A percentile compares a stretch with the other conserved stretches of the same genome.
phyloP scores from a whole-genome alignment of 2,329 filamentous ascomycete genomes.

The Colletotrichum sp. region DNA sequence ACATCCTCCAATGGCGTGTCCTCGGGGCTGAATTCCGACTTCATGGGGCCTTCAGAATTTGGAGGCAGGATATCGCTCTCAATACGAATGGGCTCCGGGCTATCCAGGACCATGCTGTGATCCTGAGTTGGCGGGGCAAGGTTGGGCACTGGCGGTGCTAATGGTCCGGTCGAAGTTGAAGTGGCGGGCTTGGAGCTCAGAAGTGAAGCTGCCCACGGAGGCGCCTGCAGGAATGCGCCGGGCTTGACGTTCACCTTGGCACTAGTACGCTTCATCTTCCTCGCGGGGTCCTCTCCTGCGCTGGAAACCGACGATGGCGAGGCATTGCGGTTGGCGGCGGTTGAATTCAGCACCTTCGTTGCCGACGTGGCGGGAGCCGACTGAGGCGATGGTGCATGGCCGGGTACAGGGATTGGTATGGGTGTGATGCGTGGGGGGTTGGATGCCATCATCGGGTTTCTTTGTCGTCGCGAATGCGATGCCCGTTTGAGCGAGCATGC shows the following conservation, averaged over 20 bases:
- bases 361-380: background rate
- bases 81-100: conserved; percentile 16
- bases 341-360: background rate
- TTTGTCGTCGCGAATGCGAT: background rate
- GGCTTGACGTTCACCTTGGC: background rate
- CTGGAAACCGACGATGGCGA: conserved; percentile 2
- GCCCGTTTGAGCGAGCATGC: background rate
- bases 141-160: background rate
- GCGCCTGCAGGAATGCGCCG: background rate
- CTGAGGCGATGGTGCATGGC: background rate
- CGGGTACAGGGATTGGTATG: background rate
- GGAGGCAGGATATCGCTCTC: conserved; percentile 26
- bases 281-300: background rate
- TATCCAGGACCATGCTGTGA: background rate
- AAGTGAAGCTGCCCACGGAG: conserved; percentile 4
- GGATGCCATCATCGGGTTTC: background rate
- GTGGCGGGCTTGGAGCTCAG: background rate
- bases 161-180: background rate
- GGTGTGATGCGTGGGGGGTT: background rate
- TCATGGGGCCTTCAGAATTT: background rate
- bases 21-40: background rate
- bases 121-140: background rate
- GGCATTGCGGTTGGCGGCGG: background rate
- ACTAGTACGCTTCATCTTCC: conserved; percentile 14
- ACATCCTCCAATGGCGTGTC: background rate